Percentiles rank a stretch among this genome's conserved stretches.
Evolutionary conservation across 2,329 filamentous ascomycete species (phyloP).

Genomic region (Teratosphaeriaceae sp.): DNA sequence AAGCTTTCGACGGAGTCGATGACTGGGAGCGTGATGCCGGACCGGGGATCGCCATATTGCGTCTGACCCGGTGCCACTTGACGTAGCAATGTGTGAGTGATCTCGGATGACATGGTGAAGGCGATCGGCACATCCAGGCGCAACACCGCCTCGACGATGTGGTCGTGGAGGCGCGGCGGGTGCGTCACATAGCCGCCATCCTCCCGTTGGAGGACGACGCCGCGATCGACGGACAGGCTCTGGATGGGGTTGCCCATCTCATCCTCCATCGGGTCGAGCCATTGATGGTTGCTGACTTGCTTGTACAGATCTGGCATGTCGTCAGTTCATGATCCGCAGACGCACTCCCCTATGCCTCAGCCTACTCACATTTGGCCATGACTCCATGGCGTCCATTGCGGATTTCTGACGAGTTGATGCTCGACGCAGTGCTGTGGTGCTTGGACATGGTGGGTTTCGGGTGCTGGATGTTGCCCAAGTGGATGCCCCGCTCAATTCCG

Average conservation of each 20-base stretch:
- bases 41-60: neutral
- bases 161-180: neutral
- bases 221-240: neutral
- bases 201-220: constrained; percentile 1
- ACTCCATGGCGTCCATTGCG: constrained; percentile 1
- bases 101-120: constrained; percentile 2
- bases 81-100: neutral
- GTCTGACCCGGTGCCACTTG: neutral
- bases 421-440: neutral
- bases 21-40: neutral
- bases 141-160: neutral
- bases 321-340: no score
- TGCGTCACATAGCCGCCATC: neutral
- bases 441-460: neutral
- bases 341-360: no score
- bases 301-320: neutral
- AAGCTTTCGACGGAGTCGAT: neutral
- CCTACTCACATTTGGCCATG: constrained; percentile 4
- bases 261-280: constrained; percentile 2
- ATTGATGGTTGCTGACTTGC: constrained; percentile 1
- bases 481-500: no score
- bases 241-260: neutral
- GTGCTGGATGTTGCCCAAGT: neutral
- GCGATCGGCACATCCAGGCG: constrained; percentile 2
- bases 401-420: neutral